Evolutionary conservation across 2,329 filamentous ascomycete genomes (phyloP).

Genomic region (Sclerotinia glacialis): DNA sequence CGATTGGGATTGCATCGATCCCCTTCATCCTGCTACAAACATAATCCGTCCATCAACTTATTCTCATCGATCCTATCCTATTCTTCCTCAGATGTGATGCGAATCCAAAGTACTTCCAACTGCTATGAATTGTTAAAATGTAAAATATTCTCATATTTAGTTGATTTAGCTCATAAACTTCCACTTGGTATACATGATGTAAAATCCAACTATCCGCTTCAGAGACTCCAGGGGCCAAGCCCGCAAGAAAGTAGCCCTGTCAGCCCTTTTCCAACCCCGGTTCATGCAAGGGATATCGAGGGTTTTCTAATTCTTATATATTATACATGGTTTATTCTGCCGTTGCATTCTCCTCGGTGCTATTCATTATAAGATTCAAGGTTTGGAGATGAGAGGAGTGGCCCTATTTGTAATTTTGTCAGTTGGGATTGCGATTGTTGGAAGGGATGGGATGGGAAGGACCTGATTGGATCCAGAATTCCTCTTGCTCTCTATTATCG

Average conservation of each 20-base stretch:
- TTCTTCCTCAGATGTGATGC: not conserved
- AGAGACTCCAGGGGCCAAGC: not conserved
- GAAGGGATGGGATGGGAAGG: too few species aligned
- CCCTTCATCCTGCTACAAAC: not conserved
- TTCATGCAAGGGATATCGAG: constrained; percentile 1
- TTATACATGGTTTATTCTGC: not conserved
- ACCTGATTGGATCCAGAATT: too few species aligned
- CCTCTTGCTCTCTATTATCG: too few species aligned
- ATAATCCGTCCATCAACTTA: not conserved
- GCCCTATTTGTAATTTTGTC: too few species aligned
- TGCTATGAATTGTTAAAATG: not conserved
- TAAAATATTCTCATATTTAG: not conserved
- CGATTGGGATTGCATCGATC: not conserved
- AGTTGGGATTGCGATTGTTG: too few species aligned
- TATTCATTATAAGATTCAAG: not conserved
- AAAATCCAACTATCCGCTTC: not conserved
- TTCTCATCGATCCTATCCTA: not conserved
- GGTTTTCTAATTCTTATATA: not conserved
- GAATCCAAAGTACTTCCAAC: not conserved
- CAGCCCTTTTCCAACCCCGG: not conserved
- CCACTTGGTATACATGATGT: not conserved
- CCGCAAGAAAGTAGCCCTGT: not conserved
- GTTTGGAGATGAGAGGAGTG: not conserved
- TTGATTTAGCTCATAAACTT: too few species aligned
- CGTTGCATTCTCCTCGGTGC: not conserved